Conservation (phyloP, 2,329 filamentous ascomycete species). For the Cylindrodendrum hubeiense region DNA sequence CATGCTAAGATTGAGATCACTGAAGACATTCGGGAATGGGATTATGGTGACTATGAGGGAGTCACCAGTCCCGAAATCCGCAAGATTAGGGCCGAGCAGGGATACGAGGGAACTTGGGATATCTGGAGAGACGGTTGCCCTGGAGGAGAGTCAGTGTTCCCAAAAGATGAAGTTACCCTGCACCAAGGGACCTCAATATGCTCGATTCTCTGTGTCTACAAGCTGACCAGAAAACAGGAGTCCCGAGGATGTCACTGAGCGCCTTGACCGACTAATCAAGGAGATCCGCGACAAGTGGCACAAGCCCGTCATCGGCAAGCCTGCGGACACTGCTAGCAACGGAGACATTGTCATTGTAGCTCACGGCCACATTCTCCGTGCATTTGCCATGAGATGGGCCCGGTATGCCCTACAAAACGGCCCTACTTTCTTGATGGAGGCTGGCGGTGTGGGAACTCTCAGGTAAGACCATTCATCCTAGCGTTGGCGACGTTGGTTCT, state of each 20-base stretch:
- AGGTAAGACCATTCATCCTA: conserved; percentile 63
- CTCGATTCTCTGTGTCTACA: background rate
- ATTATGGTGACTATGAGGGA: conserved; percentile 90
- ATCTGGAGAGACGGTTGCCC: conserved; percentile 93
- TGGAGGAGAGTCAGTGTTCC: conserved; percentile 78
- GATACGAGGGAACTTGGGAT: conserved; percentile 75
- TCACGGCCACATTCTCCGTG: conserved; percentile 89
- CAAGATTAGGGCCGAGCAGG: conserved; percentile 66
- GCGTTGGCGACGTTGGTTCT: conserved; percentile 9
- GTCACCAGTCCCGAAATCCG: conserved; percentile 79
- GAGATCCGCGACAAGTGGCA: conserved; percentile 80
- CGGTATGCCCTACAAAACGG: conserved; percentile 80
- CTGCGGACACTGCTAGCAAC: conserved; percentile 50
- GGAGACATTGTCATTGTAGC: conserved; percentile 75
- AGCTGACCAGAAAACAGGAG: conserved; percentile 59
- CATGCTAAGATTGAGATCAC: conserved; percentile 74
- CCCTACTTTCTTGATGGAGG: conserved; percentile 86
- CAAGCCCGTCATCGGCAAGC: conserved; percentile 69
- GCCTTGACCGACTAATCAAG: conserved; percentile 81
- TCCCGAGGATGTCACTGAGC: conserved; percentile 77
- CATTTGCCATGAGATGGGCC: conserved; percentile 90
- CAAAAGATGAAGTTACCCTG: conserved; percentile 16
- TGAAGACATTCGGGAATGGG: conserved; percentile 84
- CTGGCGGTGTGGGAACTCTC: conserved; percentile 84
- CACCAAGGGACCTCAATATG: background rate